These are phyloP conservation scores for Cladophialophora exuberans DNA, from an alignment of 2,329 filamentous ascomycete genomes.

Conservation along the genomic window DNA sequence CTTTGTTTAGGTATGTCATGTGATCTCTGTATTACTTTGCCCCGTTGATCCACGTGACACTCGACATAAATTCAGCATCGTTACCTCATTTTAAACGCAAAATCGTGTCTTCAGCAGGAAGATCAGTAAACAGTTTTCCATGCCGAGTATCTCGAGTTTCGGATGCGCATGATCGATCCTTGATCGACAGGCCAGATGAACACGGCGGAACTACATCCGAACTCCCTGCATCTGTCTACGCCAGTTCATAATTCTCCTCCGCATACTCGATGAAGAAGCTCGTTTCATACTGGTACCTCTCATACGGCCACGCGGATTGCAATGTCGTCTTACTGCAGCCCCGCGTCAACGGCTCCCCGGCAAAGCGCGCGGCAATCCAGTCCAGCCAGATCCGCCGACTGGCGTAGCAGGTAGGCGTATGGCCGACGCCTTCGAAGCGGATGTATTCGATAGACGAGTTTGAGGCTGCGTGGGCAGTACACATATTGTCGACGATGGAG, in stretches of 20 bases:
- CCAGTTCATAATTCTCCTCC: neutral
- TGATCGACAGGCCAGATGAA: too few relatives aligned
- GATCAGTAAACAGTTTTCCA: too few relatives aligned
- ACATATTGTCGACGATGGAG: neutral
- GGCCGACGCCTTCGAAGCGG: neutral
- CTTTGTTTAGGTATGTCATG: too few relatives aligned
- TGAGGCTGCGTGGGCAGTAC: neutral
- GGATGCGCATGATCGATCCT: too few relatives aligned
- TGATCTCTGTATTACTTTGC: too few relatives aligned
- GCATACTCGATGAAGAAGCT: neutral
- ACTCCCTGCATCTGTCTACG: too few relatives aligned
- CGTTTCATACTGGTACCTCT: neutral
- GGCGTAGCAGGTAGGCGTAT: conserved; percentile 19
- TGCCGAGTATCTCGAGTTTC: too few relatives aligned
- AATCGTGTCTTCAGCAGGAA: too few relatives aligned
- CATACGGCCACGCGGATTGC: neutral
- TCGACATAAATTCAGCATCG: too few relatives aligned
- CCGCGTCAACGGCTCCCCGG: neutral
- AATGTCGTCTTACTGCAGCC: neutral
- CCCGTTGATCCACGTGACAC: too few relatives aligned
- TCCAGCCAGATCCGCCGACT: neutral
- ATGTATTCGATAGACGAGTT: neutral
- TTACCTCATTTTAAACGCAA: too few relatives aligned
- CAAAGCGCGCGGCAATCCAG: neutral
- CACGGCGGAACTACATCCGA: too few relatives aligned